Base-by-base conservation (phyloP, 352 stramenopile species). In the Globisporangium rhizosaccharum region DNA sequence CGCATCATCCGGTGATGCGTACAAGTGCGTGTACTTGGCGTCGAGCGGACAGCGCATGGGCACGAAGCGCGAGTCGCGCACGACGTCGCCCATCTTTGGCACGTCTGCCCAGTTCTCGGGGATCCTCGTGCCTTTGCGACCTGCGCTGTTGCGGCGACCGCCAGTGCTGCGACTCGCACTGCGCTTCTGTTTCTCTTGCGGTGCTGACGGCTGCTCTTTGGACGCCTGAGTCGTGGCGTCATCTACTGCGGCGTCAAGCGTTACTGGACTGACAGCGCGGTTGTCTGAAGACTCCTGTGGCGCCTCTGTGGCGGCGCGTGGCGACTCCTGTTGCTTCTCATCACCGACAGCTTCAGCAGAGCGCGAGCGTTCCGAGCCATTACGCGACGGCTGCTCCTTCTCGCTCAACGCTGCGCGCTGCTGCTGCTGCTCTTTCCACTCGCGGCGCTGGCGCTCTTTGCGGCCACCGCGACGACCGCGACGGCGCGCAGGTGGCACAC, bases 71-170 rank as follows among this genome's bases (percentile, higher is more conserved):
- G 73, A 87, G 3, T 65, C 61, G 9, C 68, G 73, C n/a, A 94
- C 65, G 6, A 74, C 42, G 28, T 69, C 59, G 9, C 85, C 85
- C 42, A 94, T 88, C 69, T 87, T 90, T 6, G 81, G 57, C 41
- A 94, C 85, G 63, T 92, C 81, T 41, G 60, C 63, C 85, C 85
- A 94, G 70, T 94, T 90, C 18, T 92, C 79, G 0, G 85, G 85
- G n/a, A 92, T 70, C 5, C n/a, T 26, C 4, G n/a, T 5, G 33
- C 11, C 17, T 18, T 56, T 56, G 36, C 51, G 51, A 3, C 51
- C n/a, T 3, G n/a, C 30, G 30, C 30, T 36, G 5, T 5, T 5
- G 30, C 30, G 30, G 30, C 30, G 30, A 36, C 30, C 30, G 30
- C 30, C 30, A 3, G 30, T 36, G 30, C 33, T n/a, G 44, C 30